Base-by-base conservation (phyloP, 2,329 filamentous ascomycete species). In the Ophiostoma pallidulum region DNA sequence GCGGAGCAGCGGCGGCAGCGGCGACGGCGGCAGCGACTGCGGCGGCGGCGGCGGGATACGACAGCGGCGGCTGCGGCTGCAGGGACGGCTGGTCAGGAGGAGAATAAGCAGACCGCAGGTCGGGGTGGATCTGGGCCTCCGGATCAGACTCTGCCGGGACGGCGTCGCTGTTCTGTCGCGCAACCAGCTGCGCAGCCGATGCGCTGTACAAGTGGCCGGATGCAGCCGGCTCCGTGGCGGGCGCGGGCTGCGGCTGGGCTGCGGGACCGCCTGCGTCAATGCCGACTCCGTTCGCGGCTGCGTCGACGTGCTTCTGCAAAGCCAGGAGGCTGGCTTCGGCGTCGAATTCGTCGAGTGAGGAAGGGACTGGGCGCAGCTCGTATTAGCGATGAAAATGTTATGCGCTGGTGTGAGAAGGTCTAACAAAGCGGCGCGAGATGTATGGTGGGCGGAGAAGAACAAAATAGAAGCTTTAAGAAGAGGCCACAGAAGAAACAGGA, bases 291-390 rank as follows among this genome's bases (percentile, higher is more conserved):
- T 31, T 39, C 6, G 41, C 29, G 41, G 32, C 47, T 7, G 43
- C 41, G 47, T 45, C 47, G 29, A 53, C 51, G 49, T 53, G 53
- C 10, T 53, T 45, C 26, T 51, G 49, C 20, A 53, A 22, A 20
- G 49, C 45, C 41, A 48, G 24, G 10, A 54, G 29, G 24, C 37
- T 47, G 41, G 51, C 49, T 32, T 53, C 49, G 29, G 45, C 41
- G 37, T 43, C 45, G 28, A 50, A 41, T 4, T 48, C 47, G 28
- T 40, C 35, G 3, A 41, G 14, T 12, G 38, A 26, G 12, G 41
- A 20, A 24, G 45, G n/a, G 4, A 33, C 10, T 26, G 36, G 45
- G 37, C 36, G 41, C 41, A 29, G 18, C n/a, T n/a, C n/a, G 28
- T 28, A 40, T 48, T 44, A 48, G 46, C 42, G 39, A 44, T 31